A percentile compares a stretch with the other conserved stretches of the same genome.
Conservation (phyloP, 129 eudicot genomes). For the Cynara cardunculus region DNA sequence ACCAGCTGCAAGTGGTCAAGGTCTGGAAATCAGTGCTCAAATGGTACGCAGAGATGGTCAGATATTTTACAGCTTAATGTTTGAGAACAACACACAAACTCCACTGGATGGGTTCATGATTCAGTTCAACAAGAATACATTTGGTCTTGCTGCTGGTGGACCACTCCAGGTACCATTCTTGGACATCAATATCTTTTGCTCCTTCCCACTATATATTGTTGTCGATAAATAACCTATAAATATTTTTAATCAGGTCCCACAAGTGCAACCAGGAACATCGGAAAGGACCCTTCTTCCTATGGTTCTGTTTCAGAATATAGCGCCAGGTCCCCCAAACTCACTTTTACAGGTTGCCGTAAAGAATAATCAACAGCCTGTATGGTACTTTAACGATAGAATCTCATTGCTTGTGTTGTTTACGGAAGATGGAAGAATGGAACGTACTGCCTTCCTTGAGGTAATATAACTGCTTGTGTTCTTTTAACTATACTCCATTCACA, state of each 20-base stretch:
- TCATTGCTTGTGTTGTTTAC: conserved; percentile 54
- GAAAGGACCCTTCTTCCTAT: conserved; percentile 75
- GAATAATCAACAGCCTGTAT: conserved; percentile 87
- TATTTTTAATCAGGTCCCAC: conserved; percentile 54
- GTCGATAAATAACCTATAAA: neutral
- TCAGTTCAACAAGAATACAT: conserved; percentile 93
- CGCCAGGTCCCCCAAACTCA: conserved; percentile 78
- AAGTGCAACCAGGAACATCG: conserved; percentile 83
- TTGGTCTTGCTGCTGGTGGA: conserved; percentile 89
- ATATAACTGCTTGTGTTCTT: neutral
- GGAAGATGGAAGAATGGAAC: conserved; percentile 97
- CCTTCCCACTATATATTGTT: neutral
- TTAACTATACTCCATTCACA: neutral
- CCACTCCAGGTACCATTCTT: conserved; percentile 64
- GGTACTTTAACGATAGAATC: conserved; percentile 78
- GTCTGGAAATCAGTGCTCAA: conserved; percentile 53
- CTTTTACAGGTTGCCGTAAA: conserved; percentile 85
- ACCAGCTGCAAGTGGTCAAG: conserved; percentile 34
- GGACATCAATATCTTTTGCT: neutral
- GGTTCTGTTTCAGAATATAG: conserved; percentile 79
- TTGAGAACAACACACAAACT: conserved; percentile 69
- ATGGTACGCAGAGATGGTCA: conserved; percentile 79
- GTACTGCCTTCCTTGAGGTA: conserved; percentile 85
- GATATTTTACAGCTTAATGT: conserved; percentile 74
- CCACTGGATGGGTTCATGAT: conserved; percentile 91